Base-by-base conservation (phyloP, 148 eudicot genomes). In the Talinum fruticosum region DNA sequence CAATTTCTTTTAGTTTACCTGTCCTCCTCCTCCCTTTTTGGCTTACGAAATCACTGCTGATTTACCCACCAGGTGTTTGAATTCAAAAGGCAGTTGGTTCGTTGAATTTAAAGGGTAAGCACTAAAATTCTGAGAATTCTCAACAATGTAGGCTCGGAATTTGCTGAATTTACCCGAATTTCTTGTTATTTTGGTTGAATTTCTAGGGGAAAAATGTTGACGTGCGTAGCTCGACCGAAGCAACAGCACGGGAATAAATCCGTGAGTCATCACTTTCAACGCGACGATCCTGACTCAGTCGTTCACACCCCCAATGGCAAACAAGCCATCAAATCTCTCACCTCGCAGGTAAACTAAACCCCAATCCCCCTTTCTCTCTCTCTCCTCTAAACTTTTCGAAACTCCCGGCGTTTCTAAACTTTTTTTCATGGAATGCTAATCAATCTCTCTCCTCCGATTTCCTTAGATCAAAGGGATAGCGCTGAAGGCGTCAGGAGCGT, bases 221-320 rank as follows among this genome's bases (percentile, higher is more conserved):
- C 98, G 49, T 94, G 98, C 84, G 86, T 92, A 74, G 92, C 97
- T 77, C 89, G 97, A 33, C 81, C 89, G 57, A 94, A 94, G 85
- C 96, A 90, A 35, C 71, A 82, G n/a, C 76, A 78, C 8, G 79
- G 82, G 5, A 70, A 15, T 34, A 85, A 86, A 34, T 83, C 90
- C 24, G 62, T 75, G 30, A 80, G 75, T 82, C 88, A 87, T 35
- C 75, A 68, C 2, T 76, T 81, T 83, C 90, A 90, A 54, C 77
- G 62, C 10, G 81, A 85, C 10, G 86, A 85, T 66, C 29, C 73
- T 80, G 87, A 87, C 78, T 72, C 82, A 19, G 49, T 78, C 66
- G 12, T 12, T 12, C 80, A 51, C 62, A 76, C 86, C 49, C 83
- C 94, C 4, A 71, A 78, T 45, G 71, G 68, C 57, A 92, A 92